Base-by-base conservation (phyloP, 164 flowering plant genomes). In the Platanus orientalis region DNA sequence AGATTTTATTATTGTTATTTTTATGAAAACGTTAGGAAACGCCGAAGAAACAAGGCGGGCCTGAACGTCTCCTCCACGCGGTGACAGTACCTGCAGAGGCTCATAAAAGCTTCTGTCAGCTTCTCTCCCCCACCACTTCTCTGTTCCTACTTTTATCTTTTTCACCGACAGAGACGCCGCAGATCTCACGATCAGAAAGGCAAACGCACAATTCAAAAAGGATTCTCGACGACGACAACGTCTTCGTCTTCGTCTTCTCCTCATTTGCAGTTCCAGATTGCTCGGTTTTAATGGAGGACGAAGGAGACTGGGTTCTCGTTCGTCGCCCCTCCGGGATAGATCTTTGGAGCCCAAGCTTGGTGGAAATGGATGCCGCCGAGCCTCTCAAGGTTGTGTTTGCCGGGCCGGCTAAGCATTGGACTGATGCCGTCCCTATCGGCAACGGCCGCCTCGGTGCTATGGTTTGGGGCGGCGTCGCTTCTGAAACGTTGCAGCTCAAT, bases 371-470 rank as follows among this genome's bases (percentile, higher is more conserved):
- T 16, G 55, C 44, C 40, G 29, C 75, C 13, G 67, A 60, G 61
- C 83, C 79, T 21, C 74, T 93, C 60, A 84, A 87, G 77, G 66
- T 93, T 29, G 74, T 57, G 34, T 94, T 84, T 45, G 24, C 64
- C 26, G 92, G 64, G 34, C 88, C 94, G 0, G 90, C 97, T 1
- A 79, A 71, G 79, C 83, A 84, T 71, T 93, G 94, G 96, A 93
- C 96, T n/a, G 97, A 93, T 54, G 96, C 97, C 7, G 57, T 78
- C 42, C 94, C 98, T 19, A 83, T 90, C 54, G 98, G 98, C 13
- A 93, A 93, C 77, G 98, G 98, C 29, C 83, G 96, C 6, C 86
- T 93, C 49, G 98, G 98, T 1, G 94, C 94, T 47, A 93, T 90
- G 98, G 83, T 93, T 1, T 87, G 97, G 96, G 98, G 98, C 20